Evolutionary conservation across 1,284 basidiomycete genomes (phyloP), one percentile per base, ranked within the genome.

Genomic region (Termitomyces sp.): DNA sequence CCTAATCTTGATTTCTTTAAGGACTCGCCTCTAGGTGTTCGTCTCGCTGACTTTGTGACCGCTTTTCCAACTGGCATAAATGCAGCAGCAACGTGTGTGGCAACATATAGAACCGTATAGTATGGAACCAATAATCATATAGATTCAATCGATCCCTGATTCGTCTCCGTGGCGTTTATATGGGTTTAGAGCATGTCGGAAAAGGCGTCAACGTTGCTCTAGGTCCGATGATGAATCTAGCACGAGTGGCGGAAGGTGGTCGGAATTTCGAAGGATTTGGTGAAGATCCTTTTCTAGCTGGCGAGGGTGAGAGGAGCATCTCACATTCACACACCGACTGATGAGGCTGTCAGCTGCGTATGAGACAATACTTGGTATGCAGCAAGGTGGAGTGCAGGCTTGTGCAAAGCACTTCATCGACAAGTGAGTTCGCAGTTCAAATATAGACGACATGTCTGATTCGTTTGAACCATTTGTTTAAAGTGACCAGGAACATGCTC

Each of bases 241-340:
- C 82, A 24, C 79, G 86, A 50, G 67, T 80, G 26, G 77, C 81
- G 0, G 72, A 78, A 61, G 83, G 78, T 5, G 91, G 91, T 0
- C 72, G 91, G 8, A 91, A 90, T 66, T 94, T 88, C 85, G 91
- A 94, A 72, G 88, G 88, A 8, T 92, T 89, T 56, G 85, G 88
- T 34, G 84, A 77, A 13, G 86, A 89, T 64, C 88, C 90, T 0
- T 93, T 83, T 70, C 71, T 93, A 38, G 66, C 79, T 48, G 85
- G 88, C 11, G 86, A 86, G 66, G 78, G 80, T 0, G 81, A 87
- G 39, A 16, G 8, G 8, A 43, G 2, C 11, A 10, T 8, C 1
- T 5, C 3, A 5, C 7, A 38, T 14, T 4, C 9, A 13, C 8
- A 9, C 16, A 7, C 18, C 21, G 1, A 10, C 9, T 21, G 5